Conservation (phyloP, 2,329 filamentous ascomycete species). For the Fusarium sp. region DNA sequence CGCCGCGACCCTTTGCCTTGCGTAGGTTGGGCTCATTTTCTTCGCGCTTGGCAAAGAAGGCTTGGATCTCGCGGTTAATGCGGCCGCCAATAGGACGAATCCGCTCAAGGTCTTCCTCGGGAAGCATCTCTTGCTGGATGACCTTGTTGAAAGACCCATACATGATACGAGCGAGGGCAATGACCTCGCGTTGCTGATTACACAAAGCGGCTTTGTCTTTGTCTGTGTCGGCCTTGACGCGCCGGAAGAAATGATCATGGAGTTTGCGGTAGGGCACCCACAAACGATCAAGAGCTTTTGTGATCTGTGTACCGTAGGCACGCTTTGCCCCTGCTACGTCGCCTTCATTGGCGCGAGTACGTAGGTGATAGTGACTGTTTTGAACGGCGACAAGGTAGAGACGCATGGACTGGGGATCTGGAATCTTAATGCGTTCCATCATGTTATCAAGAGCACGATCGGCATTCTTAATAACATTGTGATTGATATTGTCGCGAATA, state of each 20-base stretch:
- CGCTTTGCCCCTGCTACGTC: constrained; percentile 53
- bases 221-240: constrained; percentile 39
- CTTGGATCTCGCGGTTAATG: constrained; percentile 55
- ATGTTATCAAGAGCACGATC: constrained; percentile 74
- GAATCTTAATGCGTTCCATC: constrained; percentile 55
- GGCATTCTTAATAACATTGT: constrained; percentile 74
- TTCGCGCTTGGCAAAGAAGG: constrained; percentile 53
- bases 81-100: constrained; percentile 52
- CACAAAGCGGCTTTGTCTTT: constrained; percentile 48
- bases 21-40: constrained; percentile 51
- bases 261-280: constrained; percentile 62
- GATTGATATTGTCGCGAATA: constrained; percentile 80
- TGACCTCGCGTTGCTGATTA: constrained; percentile 57
- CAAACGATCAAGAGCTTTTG: constrained; percentile 62
- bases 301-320: constrained; percentile 64
- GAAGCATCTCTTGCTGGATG: constrained; percentile 56
- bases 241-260: constrained; percentile 54
- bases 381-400: constrained; percentile 69
- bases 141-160: constrained; percentile 60
- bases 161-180: constrained; percentile 61
- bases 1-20: constrained; percentile 32
- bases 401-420: constrained; percentile 65
- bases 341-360: constrained; percentile 48
- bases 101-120: constrained; percentile 50
- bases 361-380: constrained; percentile 58